Base-by-base conservation (phyloP, 2,329 filamentous ascomycete genomes). In the Furcasterigmium furcatum region DNA sequence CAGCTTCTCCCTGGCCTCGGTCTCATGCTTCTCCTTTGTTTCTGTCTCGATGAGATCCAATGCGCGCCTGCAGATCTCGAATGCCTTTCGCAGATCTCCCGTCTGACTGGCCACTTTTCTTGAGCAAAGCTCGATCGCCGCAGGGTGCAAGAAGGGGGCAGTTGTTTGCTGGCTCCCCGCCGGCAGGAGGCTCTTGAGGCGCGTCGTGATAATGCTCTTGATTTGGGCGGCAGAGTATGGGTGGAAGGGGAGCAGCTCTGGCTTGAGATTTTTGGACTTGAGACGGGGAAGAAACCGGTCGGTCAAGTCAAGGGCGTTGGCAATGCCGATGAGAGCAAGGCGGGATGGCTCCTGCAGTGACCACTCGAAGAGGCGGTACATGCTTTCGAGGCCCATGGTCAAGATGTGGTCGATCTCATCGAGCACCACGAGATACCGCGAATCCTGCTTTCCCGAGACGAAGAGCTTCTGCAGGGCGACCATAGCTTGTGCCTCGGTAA, bases 361-460 rank as follows among this genome's bases (percentile, higher is more conserved):
- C 91, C 92, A 97, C 62, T 96, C 91, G 55, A 99, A 96, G n/a
- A 99, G 74, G 50, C 84, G 87, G 68, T 97, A 96, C 13, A 99
- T 74, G 45, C 94, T 86, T 55, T 95, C 90, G 47, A 94, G 73
- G 55, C 96, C 92, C 52, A 96, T 75, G 2, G 88, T 92, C 34
- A 99, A 76, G 41, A 99, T 84, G 59, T 95, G 88, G 59, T 99
- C 94, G 49, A 99, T 92, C 68, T 99, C 94, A 59, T 99, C 94
- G 47, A 99, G 73, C 2, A 90, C 87, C 24, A 99, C 82, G n/a
- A 97, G 65, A 59, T 87, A 95, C 12, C 88, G 78, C 16, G 74
- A 70, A 3, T 71, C 64, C 4, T 66, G 66, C 51, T 76, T 79
- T 63, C 74, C 82, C 24, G 83, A 76, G 39, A 86, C 67, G 59